phyloP scores from a whole-genome alignment of 345 rosid genomes.

The Camelina neglecta region DNA sequence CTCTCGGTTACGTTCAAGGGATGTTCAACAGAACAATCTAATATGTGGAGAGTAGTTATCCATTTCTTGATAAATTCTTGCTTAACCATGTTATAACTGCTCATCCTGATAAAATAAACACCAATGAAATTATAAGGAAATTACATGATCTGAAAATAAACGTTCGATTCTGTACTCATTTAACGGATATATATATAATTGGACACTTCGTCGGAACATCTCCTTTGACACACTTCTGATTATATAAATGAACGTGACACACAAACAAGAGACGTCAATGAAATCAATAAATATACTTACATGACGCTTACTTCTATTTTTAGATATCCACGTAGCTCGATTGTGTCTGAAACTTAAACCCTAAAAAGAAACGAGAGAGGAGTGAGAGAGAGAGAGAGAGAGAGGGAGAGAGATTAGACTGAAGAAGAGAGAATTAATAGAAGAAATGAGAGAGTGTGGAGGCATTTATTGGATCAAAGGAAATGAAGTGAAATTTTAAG shows the following conservation, averaged over 20 bases:
- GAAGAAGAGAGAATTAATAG: constrained; percentile 39
- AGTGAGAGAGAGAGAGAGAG: neutral
- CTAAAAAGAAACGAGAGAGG: constrained; percentile 29
- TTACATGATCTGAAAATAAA: neutral
- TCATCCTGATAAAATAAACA: constrained; percentile 24
- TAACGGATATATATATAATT: neutral
- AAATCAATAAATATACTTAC: constrained; percentile 28
- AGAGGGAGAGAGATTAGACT: constrained; percentile 28
- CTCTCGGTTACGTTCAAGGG: constrained; percentile 58
- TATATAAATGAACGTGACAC: neutral
- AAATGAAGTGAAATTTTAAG: constrained; percentile 47
- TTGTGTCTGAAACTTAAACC: constrained; percentile 35
- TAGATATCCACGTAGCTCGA: constrained; percentile 15
- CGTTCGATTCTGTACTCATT: neutral
- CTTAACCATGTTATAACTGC: constrained; percentile 48
- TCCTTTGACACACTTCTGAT: neutral
- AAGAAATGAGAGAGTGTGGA: constrained; percentile 49
- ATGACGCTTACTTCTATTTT: constrained; percentile 12
- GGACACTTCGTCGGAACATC: neutral
- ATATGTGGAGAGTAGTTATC: constrained; percentile 59
- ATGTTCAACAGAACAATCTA: constrained; percentile 47
- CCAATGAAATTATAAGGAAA: neutral
- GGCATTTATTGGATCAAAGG: constrained; percentile 63
- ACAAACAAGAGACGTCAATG: neutral
- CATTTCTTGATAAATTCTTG: constrained; percentile 77